Percentiles rank a stretch among this genome's conserved stretches.
Conservation (phyloP, 768 basidiomycete genomes). For the Serendipita vermifera region DNA sequence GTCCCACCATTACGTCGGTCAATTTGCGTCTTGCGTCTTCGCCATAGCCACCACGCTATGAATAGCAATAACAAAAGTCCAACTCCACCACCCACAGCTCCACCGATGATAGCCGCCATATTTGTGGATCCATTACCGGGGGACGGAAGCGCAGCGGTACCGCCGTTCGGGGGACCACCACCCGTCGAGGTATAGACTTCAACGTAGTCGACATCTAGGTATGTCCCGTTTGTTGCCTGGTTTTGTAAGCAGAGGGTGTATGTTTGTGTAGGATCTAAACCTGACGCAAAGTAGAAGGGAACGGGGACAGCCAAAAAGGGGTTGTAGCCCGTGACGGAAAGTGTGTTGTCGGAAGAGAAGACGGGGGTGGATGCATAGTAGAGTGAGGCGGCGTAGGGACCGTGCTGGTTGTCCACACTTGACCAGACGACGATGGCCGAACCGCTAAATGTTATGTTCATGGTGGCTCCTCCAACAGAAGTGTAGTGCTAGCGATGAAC, state of each 20-base stretch:
- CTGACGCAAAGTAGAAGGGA: background rate
- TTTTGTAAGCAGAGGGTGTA: background rate
- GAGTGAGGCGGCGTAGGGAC: background rate
- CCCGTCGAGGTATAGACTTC: background rate
- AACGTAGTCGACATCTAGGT: slow-evolving; percentile 3
- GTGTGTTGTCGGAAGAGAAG: background rate
- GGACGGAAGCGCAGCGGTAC: background rate
- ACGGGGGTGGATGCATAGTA: background rate
- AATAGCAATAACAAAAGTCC: background rate
- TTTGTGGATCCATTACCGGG: background rate
- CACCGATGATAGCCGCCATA: background rate
- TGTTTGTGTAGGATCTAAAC: background rate
- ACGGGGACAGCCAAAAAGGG: slow-evolving; percentile 1
- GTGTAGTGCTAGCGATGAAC: background rate
- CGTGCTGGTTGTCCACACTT: slow-evolving; percentile 5
- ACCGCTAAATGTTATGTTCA: slow-evolving; percentile 2
- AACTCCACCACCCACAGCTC: background rate
- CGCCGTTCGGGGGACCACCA: slow-evolving; percentile 1
- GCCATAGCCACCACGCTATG: background rate
- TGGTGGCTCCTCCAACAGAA: background rate
- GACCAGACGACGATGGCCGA: background rate
- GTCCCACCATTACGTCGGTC: background rate
- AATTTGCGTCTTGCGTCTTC: background rate
- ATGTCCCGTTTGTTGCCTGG: background rate
- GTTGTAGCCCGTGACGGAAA: background rate